These are phyloP conservation scores for Teunomyces gatunensis DNA, from an alignment of 805 yeast genomes.

Conservation along the genomic window DNA sequence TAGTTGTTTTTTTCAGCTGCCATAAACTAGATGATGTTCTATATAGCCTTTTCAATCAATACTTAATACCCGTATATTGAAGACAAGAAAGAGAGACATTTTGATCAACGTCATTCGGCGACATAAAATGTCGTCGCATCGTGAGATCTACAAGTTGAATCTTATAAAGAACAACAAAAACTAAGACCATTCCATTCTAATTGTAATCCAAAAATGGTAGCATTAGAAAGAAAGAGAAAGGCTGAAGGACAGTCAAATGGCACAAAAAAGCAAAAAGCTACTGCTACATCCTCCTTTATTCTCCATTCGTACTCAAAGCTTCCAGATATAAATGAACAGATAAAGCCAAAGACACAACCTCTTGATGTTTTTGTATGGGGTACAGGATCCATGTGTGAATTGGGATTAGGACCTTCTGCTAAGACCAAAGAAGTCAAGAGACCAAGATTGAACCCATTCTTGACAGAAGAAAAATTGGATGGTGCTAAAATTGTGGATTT, in stretches of 20 bases:
- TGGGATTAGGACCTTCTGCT: slow-evolving; percentile 95
- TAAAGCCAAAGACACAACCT: slow-evolving; percentile 39
- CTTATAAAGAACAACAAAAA: neutral
- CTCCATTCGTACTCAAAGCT: slow-evolving; percentile 48
- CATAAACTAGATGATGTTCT: too few relatives aligned
- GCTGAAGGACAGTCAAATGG: slow-evolving; percentile 14
- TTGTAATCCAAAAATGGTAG: slow-evolving; percentile 36
- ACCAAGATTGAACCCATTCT: slow-evolving; percentile 84
- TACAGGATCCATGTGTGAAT: slow-evolving; percentile 94
- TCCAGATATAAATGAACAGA: slow-evolving; percentile 44
- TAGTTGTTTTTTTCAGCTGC: neutral
- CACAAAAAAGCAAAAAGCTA: slow-evolving; percentile 23
- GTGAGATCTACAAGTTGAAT: neutral
- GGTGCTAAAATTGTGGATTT: slow-evolving; percentile 74
- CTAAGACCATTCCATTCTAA: neutral
- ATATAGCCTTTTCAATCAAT: neutral
- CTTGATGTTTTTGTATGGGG: slow-evolving; percentile 93
- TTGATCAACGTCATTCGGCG: neutral
- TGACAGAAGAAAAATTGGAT: slow-evolving; percentile 47
- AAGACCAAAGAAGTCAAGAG: slow-evolving; percentile 91
- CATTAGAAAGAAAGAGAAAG: slow-evolving; percentile 37
- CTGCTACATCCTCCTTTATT: slow-evolving; percentile 40
- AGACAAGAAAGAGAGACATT: neutral
- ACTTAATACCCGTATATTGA: neutral
- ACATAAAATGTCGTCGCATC: slow-evolving; percentile 2